Evolutionary conservation across 1,284 basidiomycete species (phyloP).

Genomic region (Gymnopus androsaceus): DNA sequence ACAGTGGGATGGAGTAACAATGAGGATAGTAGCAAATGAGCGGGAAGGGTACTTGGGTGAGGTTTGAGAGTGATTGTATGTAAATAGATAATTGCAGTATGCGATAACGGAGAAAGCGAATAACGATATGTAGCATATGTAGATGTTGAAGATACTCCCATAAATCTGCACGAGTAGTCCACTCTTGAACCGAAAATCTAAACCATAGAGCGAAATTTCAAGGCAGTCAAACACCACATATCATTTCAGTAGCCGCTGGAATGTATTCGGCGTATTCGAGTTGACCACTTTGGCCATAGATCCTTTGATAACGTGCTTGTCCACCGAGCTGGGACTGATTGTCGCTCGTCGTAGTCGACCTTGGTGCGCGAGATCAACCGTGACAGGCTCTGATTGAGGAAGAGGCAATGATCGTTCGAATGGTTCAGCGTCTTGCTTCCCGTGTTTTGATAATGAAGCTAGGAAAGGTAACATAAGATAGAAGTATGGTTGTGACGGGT

Average conservation of each 20-base stretch:
- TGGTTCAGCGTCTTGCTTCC: conserved; percentile 28
- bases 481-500: too few relatives aligned
- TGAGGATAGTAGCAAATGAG: too few relatives aligned
- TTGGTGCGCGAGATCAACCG: conserved; percentile 38
- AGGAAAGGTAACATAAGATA: background rate
- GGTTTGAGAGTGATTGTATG: too few relatives aligned
- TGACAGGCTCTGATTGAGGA: conserved; percentile 25
- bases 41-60: too few relatives aligned
- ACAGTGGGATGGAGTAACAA: too few relatives aligned
- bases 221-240: background rate
- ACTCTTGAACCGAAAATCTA: background rate
- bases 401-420: conserved; percentile 21
- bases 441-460: conserved; percentile 22
- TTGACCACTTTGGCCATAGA: conserved; percentile 55
- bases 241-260: conserved; percentile 27
- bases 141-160: too few relatives aligned
- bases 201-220: background rate
- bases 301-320: conserved; percentile 55
- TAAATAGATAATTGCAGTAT: too few relatives aligned
- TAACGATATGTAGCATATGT: too few relatives aligned
- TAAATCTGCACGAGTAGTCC: too few relatives aligned
- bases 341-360: conserved; percentile 43
- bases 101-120: too few relatives aligned
- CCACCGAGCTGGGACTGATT: conserved; percentile 40
- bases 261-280: conserved; percentile 28